Base-by-base conservation (phyloP, 768 basidiomycete species). In the Serendipita indica region DNA sequence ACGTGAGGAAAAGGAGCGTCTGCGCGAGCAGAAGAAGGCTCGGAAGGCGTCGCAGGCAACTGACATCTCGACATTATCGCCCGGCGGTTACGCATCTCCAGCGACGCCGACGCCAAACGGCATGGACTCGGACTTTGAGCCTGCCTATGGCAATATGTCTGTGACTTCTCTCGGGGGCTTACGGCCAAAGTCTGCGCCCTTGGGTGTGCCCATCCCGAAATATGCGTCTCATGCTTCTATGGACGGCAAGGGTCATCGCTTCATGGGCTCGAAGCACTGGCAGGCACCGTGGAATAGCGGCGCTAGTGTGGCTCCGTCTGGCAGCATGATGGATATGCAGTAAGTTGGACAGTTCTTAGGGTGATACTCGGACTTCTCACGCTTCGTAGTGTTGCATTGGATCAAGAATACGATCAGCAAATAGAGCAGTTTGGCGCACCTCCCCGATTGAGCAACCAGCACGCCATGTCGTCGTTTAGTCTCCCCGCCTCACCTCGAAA, bases 281-380 rank as follows among this genome's bases (percentile, higher is more conserved):
- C 82, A 80, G 60, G 70, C 79, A 20, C 82, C 82, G 12, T 87
- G 83, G 81, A 74, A 79, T 63, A 89, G 86, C 66, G 84, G 84
- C 65, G 85, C 88, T 60, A 89, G 87, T 67, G 71, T 91, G 35
- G 84, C 86, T 1, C 77, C 79, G n/a, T 62, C 84, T 2, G 89
- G 89, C 57, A 91, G 89, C 65, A 89, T 91, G 86, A 72, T 90
- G 63, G 86, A 90, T 68, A 90, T 91, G 89, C 89, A 91, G 88
- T 90, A 72, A 62, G 86, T 82, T 14, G 16, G n/a, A n/a, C 60
- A 2, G 30, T 27, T 18, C 22, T 33, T 16, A 3, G 22, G 1
- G 33, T n/a, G 59, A 61, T 61, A 30, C 57, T 39, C 12, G 49
- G 22, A 28, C 34, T 60, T 45, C 57, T 57, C 13, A 27, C 25